Conservation (phyloP, 2,329 filamentous ascomycete species). For the Emydomyces testavorans region DNA sequence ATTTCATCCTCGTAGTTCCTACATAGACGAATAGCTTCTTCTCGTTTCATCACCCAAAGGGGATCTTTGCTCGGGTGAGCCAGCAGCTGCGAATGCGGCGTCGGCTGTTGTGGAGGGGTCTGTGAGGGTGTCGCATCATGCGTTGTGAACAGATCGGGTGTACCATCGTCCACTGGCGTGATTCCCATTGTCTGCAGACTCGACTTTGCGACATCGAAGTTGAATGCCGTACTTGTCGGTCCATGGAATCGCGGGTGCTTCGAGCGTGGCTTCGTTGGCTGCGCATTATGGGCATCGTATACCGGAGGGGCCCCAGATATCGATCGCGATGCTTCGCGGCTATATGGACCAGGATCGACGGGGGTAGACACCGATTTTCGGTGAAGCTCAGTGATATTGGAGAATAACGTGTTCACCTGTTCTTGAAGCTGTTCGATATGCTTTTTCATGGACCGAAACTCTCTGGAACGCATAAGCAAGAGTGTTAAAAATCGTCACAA, state of each 20-base stretch:
- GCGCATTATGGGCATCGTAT: constrained; percentile 20
- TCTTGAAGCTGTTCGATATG: constrained; percentile 68
- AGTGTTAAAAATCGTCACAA: too few relatives aligned
- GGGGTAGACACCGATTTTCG: constrained; percentile 30
- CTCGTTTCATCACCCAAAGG: constrained; percentile 63
- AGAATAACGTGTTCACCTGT: constrained; percentile 68
- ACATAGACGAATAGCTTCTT: constrained; percentile 70
- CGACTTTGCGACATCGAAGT: constrained; percentile 72
- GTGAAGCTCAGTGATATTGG: constrained; percentile 58
- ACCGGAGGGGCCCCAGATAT: constrained; percentile 21
- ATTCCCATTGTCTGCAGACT: constrained; percentile 87
- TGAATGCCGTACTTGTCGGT: constrained; percentile 75
- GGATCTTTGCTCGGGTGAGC: constrained; percentile 54
- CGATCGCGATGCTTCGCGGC: constrained; percentile 32
- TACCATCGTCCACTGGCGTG: constrained; percentile 46
- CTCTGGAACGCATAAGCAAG: too few relatives aligned
- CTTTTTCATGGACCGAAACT: constrained; percentile 69
- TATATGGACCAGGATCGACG: constrained; percentile 26
- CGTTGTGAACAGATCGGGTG: constrained; percentile 48
- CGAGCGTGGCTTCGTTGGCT: constrained; percentile 39
- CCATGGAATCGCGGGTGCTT: constrained; percentile 62
- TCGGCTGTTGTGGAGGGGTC: constrained; percentile 32
- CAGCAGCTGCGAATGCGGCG: constrained; percentile 25
- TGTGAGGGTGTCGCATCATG: constrained; percentile 43
- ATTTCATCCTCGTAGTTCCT: constrained; percentile 79